Base-by-base conservation (phyloP, 768 basidiomycete species). In the Leccinum fibrillosum region DNA sequence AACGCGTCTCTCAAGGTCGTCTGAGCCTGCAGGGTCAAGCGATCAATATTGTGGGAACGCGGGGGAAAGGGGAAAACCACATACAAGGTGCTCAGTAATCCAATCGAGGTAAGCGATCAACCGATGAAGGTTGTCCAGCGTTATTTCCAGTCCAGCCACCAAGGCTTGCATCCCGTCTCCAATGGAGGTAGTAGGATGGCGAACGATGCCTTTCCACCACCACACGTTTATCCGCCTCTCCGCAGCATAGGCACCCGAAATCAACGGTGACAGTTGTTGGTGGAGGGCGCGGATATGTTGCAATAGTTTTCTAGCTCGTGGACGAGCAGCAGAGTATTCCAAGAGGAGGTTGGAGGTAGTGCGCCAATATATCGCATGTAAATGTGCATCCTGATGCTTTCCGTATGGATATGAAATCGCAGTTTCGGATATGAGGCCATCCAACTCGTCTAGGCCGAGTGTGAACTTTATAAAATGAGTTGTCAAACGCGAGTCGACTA, bases 341-440 rank as follows among this genome's bases (percentile, higher is more conserved):
- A 72, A 55, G 19, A 74, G 64, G 15, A 72, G 67, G 44, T 69
- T 72, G 4, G 72, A 72, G 1, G 71, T 47, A 4, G 69, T 67
- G 26, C 68, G 72, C 62, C 61, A 67, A 51, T 63, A 72, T 50
- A 74, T 64, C 4, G 64, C 71, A 35, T 65, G 56, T 13, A 69
- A 55, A 21, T 54, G 68, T 26, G 50, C 51, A 11, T 66, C 62
- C 12, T 55, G 62, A 19, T 47, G 17, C 1, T 53, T 34, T 42
- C 34, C 49, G 3, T 47, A 48, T 34, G 35, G 48, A 26, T 15
- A n/a, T 8, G 49, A 45, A 42, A 39, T n/a, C 15, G 10, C 19
- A 28, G 58, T 39, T 3, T 61, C 57, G 2, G 62, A 57, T 21
- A 58, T 54, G 35, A 64, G 62, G 56, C 61, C 61, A 34, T 55